phyloP scores from a whole-genome alignment of 1,284 basidiomycete genomes.

The Ganoderma meredithae region DNA sequence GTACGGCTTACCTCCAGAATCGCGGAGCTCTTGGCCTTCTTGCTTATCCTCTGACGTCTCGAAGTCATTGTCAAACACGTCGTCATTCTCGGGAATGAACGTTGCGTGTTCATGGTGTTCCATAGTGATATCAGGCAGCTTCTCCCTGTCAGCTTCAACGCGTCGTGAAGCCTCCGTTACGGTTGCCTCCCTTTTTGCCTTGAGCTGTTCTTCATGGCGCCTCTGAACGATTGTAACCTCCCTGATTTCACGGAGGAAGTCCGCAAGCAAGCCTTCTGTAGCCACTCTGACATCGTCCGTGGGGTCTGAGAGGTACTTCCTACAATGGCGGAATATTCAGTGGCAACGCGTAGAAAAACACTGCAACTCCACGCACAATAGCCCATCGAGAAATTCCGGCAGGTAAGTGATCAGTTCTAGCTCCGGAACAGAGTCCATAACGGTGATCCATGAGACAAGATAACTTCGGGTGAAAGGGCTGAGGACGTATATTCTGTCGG shows the following conservation, averaged over 20 bases:
- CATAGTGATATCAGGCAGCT: conserved; percentile 40
- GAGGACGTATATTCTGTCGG: conserved; percentile 94
- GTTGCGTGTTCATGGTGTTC: conserved; percentile 38
- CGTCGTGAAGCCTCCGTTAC: conserved; percentile 49
- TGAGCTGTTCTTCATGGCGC: conserved; percentile 62
- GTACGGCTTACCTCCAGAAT: conserved; percentile 65
- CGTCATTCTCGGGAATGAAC: conserved; percentile 63
- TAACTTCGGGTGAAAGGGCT: conserved; percentile 97
- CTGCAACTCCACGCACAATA: conserved; percentile 71
- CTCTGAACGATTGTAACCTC: conserved; percentile 81
- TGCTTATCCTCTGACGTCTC: conserved; percentile 50
- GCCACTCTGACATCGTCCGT: conserved; percentile 94
- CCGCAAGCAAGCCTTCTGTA: conserved; percentile 91
- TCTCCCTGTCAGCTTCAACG: conserved; percentile 38
- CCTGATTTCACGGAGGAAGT: conserved; percentile 93
- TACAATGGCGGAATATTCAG: conserved; percentile 49
- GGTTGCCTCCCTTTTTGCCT: conserved; percentile 50
- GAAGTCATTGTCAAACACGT: conserved; percentile 40
- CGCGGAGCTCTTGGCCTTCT: conserved; percentile 61
- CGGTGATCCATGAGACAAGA: conserved; percentile 95
- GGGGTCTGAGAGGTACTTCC: conserved; percentile 95
- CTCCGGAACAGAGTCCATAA: conserved; percentile 96
- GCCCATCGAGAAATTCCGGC: conserved; percentile 93
- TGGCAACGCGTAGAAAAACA: conserved; percentile 5
- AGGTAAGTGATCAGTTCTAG: conserved; percentile 94